Evolutionary conservation across 768 basidiomycete species (phyloP).

Genomic region (Ramaria sp.): DNA sequence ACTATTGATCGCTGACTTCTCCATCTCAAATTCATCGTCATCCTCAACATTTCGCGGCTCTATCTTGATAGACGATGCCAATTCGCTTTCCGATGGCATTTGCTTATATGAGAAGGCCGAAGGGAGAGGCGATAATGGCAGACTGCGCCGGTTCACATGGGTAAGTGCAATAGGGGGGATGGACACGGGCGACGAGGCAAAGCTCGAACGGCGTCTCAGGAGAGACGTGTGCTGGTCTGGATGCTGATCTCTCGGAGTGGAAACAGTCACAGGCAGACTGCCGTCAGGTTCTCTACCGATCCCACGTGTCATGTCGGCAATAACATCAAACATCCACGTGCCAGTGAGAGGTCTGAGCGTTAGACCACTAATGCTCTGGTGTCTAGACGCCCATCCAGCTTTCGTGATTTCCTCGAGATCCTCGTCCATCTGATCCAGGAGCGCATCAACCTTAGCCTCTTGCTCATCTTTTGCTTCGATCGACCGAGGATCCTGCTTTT

Average conservation of each 20-base stretch:
- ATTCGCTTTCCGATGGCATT: background rate
- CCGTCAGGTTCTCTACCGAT: conserved; percentile 9
- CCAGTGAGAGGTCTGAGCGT: conserved; percentile 48
- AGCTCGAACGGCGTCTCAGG: conserved; percentile 32
- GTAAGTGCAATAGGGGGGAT: conserved; percentile 25
- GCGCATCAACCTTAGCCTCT: conserved; percentile 34
- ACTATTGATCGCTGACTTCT: conserved; percentile 24
- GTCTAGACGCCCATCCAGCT: conserved; percentile 20
- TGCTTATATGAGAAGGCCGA: conserved; percentile 26
- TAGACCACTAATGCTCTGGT: conserved; percentile 28
- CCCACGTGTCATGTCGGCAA: conserved; percentile 49
- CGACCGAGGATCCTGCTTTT: conserved; percentile 22
- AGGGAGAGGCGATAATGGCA: conserved; percentile 57
- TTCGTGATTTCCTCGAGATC: conserved; percentile 18
- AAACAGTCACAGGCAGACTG: conserved; percentile 16
- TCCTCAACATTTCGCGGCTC: conserved; percentile 32
- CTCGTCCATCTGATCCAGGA: conserved; percentile 37
- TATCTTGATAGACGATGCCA: conserved; percentile 13
- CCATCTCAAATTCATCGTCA: conserved; percentile 15
- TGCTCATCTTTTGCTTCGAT: conserved; percentile 20
- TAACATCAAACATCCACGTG: conserved; percentile 81
- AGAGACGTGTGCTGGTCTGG: conserved; percentile 15
- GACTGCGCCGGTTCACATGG: conserved; percentile 32
- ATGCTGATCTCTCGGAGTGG: conserved; percentile 7
- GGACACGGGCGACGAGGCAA: conserved; percentile 23